Percentiles rank a stretch among this genome's conserved stretches.
Conservation (phyloP, 805 yeast species). For the Zygoascus bituminiphila region DNA sequence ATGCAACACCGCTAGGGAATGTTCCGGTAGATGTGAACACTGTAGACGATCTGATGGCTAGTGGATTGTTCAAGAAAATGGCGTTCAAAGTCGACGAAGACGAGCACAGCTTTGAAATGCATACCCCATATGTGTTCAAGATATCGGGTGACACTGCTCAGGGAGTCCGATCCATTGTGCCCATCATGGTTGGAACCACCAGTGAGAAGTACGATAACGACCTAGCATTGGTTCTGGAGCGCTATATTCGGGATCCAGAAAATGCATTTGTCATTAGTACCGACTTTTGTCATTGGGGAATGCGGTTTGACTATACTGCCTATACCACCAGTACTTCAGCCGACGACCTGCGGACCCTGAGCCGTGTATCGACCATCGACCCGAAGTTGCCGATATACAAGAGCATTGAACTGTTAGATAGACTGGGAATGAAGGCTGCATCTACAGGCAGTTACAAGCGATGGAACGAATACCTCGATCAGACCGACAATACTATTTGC, state of each 20-base stretch:
- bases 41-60: constrained; percentile 18
- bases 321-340: constrained; percentile 31
- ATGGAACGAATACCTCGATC: constrained; percentile 60
- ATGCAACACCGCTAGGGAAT: constrained; percentile 80
- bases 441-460: constrained; percentile 43
- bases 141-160: constrained; percentile 20
- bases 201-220: constrained; percentile 36
- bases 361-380: constrained; percentile 16
- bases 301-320: constrained; percentile 49
- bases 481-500: constrained; percentile 84
- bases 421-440: constrained; percentile 55
- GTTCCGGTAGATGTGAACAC: constrained; percentile 53
- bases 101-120: constrained; percentile 95
- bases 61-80: constrained; percentile 48
- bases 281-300: constrained; percentile 96
- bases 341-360: constrained; percentile 19
- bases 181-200: constrained; percentile 68
- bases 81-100: constrained; percentile 54
- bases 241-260: constrained; percentile 44
- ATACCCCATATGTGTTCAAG: constrained; percentile 63
- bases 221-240: constrained; percentile 42
- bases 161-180: constrained; percentile 43
- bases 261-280: constrained; percentile 74
- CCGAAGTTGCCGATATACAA: constrained; percentile 46
- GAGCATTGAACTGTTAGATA: constrained; percentile 70